A percentile compares a stretch with the other conserved stretches of the same genome.
Conservation (phyloP, 2,329 filamentous ascomycete genomes). For the Ceratocystis destructans region DNA sequence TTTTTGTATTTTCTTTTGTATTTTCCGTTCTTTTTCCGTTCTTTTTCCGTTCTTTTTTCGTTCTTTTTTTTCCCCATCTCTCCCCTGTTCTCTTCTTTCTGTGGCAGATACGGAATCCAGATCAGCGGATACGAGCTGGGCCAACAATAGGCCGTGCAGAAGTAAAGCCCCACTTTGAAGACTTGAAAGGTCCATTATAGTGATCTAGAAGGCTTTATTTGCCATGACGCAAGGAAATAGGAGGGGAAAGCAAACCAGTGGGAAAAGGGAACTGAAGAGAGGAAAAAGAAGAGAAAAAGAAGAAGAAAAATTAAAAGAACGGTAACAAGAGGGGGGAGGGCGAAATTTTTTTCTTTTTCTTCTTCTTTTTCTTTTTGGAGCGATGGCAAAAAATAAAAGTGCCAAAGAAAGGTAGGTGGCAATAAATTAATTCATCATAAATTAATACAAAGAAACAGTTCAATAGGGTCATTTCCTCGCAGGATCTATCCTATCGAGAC, state of each 20-base stretch:
- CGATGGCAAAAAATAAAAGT: conserved; percentile 1
- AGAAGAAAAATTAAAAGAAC: background rate
- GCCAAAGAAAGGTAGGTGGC: background rate
- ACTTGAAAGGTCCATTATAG: no score
- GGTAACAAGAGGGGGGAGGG: background rate
- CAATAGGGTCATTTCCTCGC: background rate
- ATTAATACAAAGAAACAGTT: background rate
- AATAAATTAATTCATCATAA: background rate
- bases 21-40: no score
- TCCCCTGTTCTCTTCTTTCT: background rate
- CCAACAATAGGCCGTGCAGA: background rate
- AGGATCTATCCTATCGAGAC: background rate
- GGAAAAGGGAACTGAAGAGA: background rate
- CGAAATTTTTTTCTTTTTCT: no score
- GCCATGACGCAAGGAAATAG: background rate
- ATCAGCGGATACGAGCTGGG: conserved; percentile 4
- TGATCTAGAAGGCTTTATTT: no score
- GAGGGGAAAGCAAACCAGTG: background rate
- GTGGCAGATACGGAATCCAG: background rate
- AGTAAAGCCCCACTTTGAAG: background rate
- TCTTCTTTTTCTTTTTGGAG: no score
- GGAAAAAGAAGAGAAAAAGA: background rate
- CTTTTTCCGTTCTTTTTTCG: no score
- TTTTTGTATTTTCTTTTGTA: no score
- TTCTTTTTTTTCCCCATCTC: background rate